Base-by-base conservation (phyloP, 176 grass and related monocot genomes). In the Aechmea fasciata region DNA sequence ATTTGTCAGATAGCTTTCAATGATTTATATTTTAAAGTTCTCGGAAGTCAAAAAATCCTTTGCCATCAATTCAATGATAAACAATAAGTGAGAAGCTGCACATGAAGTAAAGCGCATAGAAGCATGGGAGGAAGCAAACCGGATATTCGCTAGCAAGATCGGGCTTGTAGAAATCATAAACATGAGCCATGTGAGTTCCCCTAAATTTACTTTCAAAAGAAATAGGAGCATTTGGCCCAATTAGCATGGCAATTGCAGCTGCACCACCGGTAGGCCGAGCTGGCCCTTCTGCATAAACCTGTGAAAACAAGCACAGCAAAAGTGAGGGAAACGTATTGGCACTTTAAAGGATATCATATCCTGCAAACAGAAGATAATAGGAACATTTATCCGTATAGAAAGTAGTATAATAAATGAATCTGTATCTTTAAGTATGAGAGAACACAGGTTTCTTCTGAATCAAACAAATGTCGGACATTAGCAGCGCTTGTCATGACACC, bases 111-210 rank as follows among this genome's bases (percentile, higher is more conserved):
- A 68, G 25, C 71, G 64, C 26, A 66, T 55, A 68, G 19, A 50
- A 51, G 68, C 70, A 80, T 68, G 18, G 50, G 71, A 71, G 20
- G 49, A 59, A 82, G 18, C 89, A 65, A 73, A 99, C 94, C 77
- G 94, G 94, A 52, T 93, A 99, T 93, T 99, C 94, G 68, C 94
- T 99, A 8, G 94, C 84, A 75, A 99, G 89, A 74, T 99, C 81
- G 47, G 94, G 94, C 78, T 93, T 99, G 80, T 99, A 99, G 68
- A 93, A 99, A 81, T 99, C 94, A 25, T 99, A 99, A 71, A 70
- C 89, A 82, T 99, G 90, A 63, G 81, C 65, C 94, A 99, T 99
- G 75, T 99, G 89, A 63, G 94, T 92, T 51, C 81, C 87, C 70
- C 82, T 99, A 70, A 82, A 90, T 88, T 93, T 92, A 69, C 86